A percentile compares a stretch with the other conserved stretches of the same genome.
phyloP scores from a whole-genome alignment of 768 basidiomycete genomes.

The Termitomyces sp. region DNA sequence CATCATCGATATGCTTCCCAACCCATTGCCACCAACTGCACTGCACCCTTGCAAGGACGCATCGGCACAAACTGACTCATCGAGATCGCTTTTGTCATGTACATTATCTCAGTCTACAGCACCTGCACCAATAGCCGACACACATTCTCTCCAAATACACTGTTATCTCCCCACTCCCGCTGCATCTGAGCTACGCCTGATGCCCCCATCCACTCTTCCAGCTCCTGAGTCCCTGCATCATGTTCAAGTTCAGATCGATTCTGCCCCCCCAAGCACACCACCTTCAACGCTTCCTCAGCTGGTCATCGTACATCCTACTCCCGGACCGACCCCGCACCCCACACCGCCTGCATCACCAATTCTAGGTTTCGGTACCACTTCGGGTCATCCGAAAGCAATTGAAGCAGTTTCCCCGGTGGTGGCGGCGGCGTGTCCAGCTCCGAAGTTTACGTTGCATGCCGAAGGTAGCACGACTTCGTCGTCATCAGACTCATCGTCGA shows the following conservation, averaged over 20 bases:
- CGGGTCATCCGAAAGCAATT: background rate
- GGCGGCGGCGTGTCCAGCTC: background rate
- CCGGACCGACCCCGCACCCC: conserved; percentile 72
- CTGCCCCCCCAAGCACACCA: conserved; percentile 2
- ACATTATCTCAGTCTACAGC: background rate
- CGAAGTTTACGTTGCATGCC: conserved; percentile 1
- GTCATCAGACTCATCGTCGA: conserved; percentile 3
- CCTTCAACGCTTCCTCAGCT: conserved; percentile 43
- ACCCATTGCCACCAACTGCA: conserved; percentile 21
- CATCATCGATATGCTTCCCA: conserved; percentile 59
- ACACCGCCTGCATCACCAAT: conserved; percentile 72
- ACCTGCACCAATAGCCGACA: background rate
- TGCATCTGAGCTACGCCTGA: conserved; percentile 9
- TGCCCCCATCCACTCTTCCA: background rate
- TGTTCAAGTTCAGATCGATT: conserved; percentile 3
- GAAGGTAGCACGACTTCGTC: conserved; percentile 8
- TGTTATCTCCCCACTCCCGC: conserved; percentile 12
- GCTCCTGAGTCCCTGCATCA: background rate
- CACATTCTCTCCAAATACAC: background rate
- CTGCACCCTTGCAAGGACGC: conserved; percentile 8
- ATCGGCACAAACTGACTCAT: background rate
- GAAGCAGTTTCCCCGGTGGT: background rate
- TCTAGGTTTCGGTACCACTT: background rate
- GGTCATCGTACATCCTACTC: conserved; percentile 72
- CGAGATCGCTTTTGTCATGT: background rate